Base-by-base conservation (phyloP, 768 basidiomycete species). In the Tulasnella sp. region DNA sequence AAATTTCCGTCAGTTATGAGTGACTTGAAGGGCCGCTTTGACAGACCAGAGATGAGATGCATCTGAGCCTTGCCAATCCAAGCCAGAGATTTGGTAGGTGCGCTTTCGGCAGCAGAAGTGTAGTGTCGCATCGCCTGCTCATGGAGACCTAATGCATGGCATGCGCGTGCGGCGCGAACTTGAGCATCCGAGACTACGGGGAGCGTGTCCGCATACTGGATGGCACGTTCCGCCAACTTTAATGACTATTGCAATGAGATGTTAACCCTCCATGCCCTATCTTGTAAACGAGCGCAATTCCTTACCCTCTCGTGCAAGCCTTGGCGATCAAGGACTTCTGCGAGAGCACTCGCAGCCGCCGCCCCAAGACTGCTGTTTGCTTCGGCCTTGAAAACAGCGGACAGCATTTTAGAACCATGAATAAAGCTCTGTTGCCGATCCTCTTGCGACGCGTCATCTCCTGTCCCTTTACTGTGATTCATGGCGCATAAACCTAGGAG, bases 131-230 rank as follows among this genome's bases (percentile, higher is more conserved):
- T 79, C 1, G 90, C 90, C 45, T 84, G 81, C 5, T 69, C 66
- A n/a, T 76, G 65, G 45, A 71, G 66, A 0, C 84, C 86, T 65
- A 86, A 80, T 1, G 81, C 80, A 64, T 93, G 91, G 12, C 82
- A 77, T 2, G 87, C 83, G 17, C 91, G 81, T 1, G 84, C 94
- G 12, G 92, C 83, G 30, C 86, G 78, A 15, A 93, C 72, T 66
- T 92, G 87, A 2, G 92, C 86, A 65, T 96, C 93, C 0, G 88
- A 85, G 27, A 93, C 76, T 15, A 94, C 74, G 0, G 87, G 78
- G 30, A 90, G 75, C 0, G 87, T 91, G 65, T 98, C 94, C 0
- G 93, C 87, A 66, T 88, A 96, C 68, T 97, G 92, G 42, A 98
- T 83, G 0, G 92, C 86, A 53, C 92, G 80, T 66, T 98, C 96